phyloP scores from a whole-genome alignment of 164 flowering plant species.

The Aristolochia fimbriata region DNA sequence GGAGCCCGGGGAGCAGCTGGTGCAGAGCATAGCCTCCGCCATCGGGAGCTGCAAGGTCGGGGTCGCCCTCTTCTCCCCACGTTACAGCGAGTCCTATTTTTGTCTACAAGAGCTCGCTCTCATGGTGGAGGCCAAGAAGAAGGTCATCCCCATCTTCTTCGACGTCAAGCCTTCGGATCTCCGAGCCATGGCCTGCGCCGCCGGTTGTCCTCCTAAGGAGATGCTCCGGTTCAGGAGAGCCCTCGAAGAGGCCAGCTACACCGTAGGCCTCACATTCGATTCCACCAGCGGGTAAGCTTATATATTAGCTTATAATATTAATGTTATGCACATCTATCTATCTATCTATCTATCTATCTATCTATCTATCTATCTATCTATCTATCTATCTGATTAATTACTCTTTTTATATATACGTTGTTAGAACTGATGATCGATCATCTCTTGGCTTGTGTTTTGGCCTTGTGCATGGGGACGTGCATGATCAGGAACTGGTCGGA shows the following conservation, averaged over 20 bases:
- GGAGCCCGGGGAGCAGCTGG: slow-evolving; percentile 59
- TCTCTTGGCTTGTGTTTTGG: too few relatives aligned
- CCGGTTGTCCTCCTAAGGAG: slow-evolving; percentile 19
- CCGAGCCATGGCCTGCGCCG: slow-evolving; percentile 14
- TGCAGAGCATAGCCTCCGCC: slow-evolving; percentile 30
- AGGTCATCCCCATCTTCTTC: slow-evolving; percentile 46
- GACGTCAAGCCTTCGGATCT: slow-evolving; percentile 65
- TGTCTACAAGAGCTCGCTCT: slow-evolving; percentile 57
- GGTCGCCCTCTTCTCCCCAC: slow-evolving; percentile 52
- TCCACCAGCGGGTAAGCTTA: slow-evolving; percentile 30
- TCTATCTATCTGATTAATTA: neutral
- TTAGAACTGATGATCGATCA: too few relatives aligned
- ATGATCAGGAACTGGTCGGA: slow-evolving; percentile 33
- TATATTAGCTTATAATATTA: too few relatives aligned
- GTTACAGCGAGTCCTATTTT: slow-evolving; percentile 48
- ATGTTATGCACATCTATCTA: too few relatives aligned
- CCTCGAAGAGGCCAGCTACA: slow-evolving; percentile 28
- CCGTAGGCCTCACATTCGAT: slow-evolving; percentile 33
- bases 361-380: too few relatives aligned
- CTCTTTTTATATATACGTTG: too few relatives aligned
- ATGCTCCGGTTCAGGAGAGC: slow-evolving; percentile 20
- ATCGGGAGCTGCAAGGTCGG: slow-evolving; percentile 35
- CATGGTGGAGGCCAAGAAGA: slow-evolving; percentile 43
- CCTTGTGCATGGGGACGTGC: too few relatives aligned
- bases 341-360: too few relatives aligned